Evolutionary conservation across 169 alveolate species (phyloP).

Genomic region (Plasmodium falciparum): DNA sequence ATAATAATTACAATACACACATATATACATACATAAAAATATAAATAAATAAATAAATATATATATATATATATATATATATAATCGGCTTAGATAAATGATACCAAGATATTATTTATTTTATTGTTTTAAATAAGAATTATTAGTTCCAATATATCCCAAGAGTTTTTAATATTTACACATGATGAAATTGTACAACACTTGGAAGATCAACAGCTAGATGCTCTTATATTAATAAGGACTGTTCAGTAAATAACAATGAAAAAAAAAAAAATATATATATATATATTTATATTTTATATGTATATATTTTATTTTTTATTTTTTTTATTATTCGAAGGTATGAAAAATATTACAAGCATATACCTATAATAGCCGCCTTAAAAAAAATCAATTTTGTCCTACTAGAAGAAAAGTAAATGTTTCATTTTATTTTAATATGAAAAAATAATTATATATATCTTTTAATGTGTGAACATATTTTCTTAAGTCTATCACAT

Average conservation of each 20-base stretch:
- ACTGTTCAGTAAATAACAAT: slow-evolving; percentile 34
- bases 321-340: not conserved
- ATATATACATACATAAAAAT: too few relatives aligned
- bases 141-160: slow-evolving; percentile 11
- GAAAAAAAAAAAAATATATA: too few relatives aligned
- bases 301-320: not conserved
- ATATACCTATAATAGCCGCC: slow-evolving; percentile 42
- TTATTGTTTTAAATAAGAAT: slow-evolving; percentile 13
- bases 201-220: slow-evolving; percentile 10
- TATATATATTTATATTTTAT: not conserved
- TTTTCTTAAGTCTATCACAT: too few relatives aligned
- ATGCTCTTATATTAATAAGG: slow-evolving; percentile 35
- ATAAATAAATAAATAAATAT: too few relatives aligned
- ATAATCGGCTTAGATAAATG: not conserved
- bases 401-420: slow-evolving; percentile 44
- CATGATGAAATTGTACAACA: slow-evolving; percentile 47
- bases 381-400: slow-evolving; percentile 21
- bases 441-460: too few relatives aligned
- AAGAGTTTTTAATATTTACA: not conserved
- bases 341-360: slow-evolving; percentile 65
- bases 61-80: slow-evolving; percentile 2
- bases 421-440: not conserved
- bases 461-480: too few relatives aligned
- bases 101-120: not conserved
- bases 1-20: not conserved